phyloP scores from a whole-genome alignment of 306 rosid species.

The Biancaea sappan region DNA sequence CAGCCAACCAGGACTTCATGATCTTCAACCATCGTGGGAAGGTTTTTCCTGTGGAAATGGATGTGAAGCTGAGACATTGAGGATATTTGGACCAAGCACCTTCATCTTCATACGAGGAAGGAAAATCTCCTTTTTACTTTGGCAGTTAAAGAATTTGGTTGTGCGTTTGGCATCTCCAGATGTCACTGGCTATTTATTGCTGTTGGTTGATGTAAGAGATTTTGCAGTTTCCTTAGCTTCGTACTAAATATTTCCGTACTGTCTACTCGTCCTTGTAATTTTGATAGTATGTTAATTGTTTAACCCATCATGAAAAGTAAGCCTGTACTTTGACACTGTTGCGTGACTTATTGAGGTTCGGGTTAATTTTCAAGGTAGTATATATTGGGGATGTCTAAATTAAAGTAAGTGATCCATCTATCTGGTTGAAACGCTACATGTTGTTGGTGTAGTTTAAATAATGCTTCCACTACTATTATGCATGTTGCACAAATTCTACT shows the following conservation, averaged over 20 bases:
- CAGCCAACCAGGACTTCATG: conserved; percentile 79
- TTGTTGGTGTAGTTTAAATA: conserved; percentile 11
- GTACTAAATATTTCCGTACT: conserved; percentile 13
- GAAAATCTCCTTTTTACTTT: neutral
- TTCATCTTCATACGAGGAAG: conserved; percentile 20
- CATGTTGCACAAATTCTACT: neutral
- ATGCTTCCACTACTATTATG: neutral
- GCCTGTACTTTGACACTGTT: conserved; percentile 18
- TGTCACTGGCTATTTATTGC: conserved; percentile 2
- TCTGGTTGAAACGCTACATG: conserved; percentile 6
- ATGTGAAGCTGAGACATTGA: conserved; percentile 60
- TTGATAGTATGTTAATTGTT: conserved; percentile 10
- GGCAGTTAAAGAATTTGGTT: neutral
- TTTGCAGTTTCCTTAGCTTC: conserved; percentile 27
- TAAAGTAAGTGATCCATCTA: neutral
- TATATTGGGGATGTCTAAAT: neutral
- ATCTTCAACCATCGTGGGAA: conserved; percentile 88
- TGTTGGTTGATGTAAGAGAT: conserved; percentile 22
- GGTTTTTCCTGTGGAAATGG: conserved; percentile 51
- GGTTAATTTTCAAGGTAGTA: neutral
- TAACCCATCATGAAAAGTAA: conserved; percentile 8
- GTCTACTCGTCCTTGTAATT: conserved; percentile 27
- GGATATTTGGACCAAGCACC: conserved; percentile 20
- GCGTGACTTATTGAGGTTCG: conserved; percentile 9
- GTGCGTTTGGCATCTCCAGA: neutral